Conservation (phyloP, 2,329 filamentous ascomycete genomes). For the Lomentospora prolificans region DNA sequence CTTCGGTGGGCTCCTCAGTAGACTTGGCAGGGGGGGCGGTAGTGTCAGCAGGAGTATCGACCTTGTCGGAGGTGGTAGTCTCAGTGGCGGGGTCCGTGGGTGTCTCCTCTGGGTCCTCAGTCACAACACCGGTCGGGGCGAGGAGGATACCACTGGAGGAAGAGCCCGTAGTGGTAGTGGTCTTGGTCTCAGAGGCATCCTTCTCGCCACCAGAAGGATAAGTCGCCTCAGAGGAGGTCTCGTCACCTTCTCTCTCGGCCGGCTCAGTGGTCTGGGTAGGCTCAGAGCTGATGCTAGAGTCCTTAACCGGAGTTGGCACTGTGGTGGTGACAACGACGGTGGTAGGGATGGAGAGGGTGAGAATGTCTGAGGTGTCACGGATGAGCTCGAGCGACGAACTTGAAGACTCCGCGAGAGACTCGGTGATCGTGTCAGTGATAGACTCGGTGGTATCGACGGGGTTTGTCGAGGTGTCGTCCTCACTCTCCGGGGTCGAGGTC, state of each 20-base stretch:
- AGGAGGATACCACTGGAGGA: slow-evolving; percentile 17
- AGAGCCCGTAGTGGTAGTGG: slow-evolving; percentile 11
- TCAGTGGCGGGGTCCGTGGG: neutral
- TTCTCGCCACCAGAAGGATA: neutral
- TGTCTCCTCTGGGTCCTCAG: slow-evolving; percentile 2
- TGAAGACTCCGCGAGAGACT: neutral
- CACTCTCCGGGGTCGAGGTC: neutral
- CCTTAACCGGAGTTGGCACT: neutral
- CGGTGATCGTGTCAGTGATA: slow-evolving; percentile 5
- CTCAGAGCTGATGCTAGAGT: neutral
- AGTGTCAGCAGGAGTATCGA: neutral
- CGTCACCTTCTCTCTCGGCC: neutral
- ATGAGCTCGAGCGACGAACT: slow-evolving; percentile 6
- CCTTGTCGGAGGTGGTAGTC: slow-evolving; percentile 5
- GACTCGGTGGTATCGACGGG: neutral
- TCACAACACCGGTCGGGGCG: slow-evolving; percentile 23
- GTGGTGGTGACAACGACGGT: slow-evolving; percentile 10
- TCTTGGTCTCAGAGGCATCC: slow-evolving; percentile 5
- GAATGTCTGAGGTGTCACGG: slow-evolving; percentile 11
- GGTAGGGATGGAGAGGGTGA: slow-evolving; percentile 7
- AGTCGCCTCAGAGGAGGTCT: neutral
- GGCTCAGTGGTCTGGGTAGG: neutral
- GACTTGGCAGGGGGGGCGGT: slow-evolving; percentile 10
- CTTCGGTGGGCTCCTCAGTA: slow-evolving; percentile 10
- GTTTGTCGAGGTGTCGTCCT: neutral